Conservation (phyloP, 2,329 filamentous ascomycete genomes). For the Cercospora nicotianae region DNA sequence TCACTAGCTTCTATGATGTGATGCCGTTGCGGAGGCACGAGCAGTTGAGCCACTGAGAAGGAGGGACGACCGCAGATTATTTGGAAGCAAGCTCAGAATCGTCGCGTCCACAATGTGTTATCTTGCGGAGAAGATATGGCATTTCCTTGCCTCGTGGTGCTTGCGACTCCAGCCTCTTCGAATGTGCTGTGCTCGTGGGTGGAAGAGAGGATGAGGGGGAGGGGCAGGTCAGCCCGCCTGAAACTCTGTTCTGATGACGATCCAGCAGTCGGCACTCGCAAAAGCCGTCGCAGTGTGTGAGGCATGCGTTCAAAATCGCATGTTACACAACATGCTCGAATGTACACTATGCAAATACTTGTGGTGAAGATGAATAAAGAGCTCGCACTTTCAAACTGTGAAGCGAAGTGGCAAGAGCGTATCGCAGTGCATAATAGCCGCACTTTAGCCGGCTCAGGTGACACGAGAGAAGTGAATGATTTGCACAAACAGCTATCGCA, state of each 20-base stretch:
- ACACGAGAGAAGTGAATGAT: not conserved
- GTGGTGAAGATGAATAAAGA: not conserved
- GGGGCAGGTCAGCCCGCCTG: not conserved
- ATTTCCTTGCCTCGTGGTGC: not conserved
- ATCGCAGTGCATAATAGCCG: not conserved
- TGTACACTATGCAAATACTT: not conserved
- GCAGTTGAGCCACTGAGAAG: slow-evolving; percentile 3
- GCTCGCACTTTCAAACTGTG: not conserved
- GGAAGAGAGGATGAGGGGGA: slow-evolving; percentile 2
- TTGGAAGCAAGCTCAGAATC: slow-evolving; percentile 6
- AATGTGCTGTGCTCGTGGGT: not conserved
- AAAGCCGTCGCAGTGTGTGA: not conserved
- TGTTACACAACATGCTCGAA: not conserved
- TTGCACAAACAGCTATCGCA: not conserved
- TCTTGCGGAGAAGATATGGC: not conserved
- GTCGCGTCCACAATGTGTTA: not conserved
- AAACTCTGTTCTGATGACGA: not conserved
- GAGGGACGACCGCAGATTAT: not conserved
- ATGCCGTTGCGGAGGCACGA: slow-evolving; percentile 3
- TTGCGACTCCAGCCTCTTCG: not conserved
- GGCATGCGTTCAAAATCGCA: not conserved
- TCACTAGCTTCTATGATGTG: slow-evolving; percentile 12
- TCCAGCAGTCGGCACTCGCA: not conserved
- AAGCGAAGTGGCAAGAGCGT: not conserved
- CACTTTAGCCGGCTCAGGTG: not conserved